Percentiles rank a stretch among this genome's conserved stretches.
Evolutionary conservation across 2,329 filamentous ascomycete species (phyloP).

Genomic region (Verticillium nubilum): DNA sequence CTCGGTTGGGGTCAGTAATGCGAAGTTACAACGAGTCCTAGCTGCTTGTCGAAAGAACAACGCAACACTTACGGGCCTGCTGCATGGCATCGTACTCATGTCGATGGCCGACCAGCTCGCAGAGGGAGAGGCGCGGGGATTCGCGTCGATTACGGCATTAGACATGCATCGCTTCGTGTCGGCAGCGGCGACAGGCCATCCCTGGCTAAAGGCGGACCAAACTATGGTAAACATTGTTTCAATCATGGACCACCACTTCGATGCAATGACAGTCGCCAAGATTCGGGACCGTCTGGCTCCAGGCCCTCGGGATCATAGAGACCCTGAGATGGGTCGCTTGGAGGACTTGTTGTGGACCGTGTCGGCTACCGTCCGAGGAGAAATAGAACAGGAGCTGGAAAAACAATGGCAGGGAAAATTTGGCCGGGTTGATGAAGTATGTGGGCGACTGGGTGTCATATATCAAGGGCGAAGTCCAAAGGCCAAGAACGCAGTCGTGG

Average conservation of each 20-base stretch:
- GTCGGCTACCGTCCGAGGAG: slow-evolving; percentile 4
- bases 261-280: not conserved
- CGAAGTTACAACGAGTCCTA: slow-evolving; percentile 13
- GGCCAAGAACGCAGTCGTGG: slow-evolving; percentile 16
- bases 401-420: slow-evolving; percentile 17
- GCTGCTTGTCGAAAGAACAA: slow-evolving; percentile 17
- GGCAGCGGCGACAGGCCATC: not conserved
- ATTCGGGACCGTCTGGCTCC: not conserved
- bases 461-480: slow-evolving; percentile 4
- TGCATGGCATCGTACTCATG: slow-evolving; percentile 17
- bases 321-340: not conserved
- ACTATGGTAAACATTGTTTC: slow-evolving; percentile 14
- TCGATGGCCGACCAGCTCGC: slow-evolving; percentile 14
- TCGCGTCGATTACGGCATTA: slow-evolving; percentile 12
- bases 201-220: not conserved
- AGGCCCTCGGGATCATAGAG: not conserved
- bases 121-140: not conserved
- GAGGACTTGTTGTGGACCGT: slow-evolving; percentile 17
- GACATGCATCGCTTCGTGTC: slow-evolving; percentile 16
- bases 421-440: slow-evolving; percentile 16
- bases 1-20: slow-evolving; percentile 12
- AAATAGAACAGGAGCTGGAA: slow-evolving; percentile 12
- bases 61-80: slow-evolving; percentile 22
- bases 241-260: slow-evolving; percentile 5
- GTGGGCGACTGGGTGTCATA: slow-evolving; percentile 17